These are phyloP conservation scores for Xylaria sp. DNA, from an alignment of 2,329 filamentous ascomycete genomes.

Conservation along the genomic window DNA sequence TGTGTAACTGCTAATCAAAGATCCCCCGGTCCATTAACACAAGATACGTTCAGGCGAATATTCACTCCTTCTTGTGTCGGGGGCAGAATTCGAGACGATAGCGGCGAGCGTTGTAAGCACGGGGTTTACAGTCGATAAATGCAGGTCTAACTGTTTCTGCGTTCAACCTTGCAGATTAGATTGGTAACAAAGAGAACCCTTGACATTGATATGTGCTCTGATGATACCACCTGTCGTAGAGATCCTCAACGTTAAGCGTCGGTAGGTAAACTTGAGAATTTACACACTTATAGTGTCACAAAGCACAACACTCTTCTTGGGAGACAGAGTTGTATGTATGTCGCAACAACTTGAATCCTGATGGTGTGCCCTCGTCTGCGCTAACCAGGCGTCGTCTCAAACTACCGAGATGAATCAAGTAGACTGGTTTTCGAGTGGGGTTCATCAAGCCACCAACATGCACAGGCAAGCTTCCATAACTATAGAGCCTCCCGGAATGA, in stretches of 20 bases:
- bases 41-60: not conserved
- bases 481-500: too few species aligned
- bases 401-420: not conserved
- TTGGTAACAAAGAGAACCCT: too few species aligned
- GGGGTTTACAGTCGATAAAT: not conserved
- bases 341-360: not conserved
- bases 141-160: too few species aligned
- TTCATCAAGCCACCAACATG: not conserved
- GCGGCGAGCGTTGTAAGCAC: too few species aligned
- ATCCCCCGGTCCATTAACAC: not conserved
- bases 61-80: not conserved
- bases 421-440: slow-evolving; percentile 1
- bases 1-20: slow-evolving; percentile 11
- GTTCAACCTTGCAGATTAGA: too few species aligned
- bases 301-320: too few species aligned
- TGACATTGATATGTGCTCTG: too few species aligned
- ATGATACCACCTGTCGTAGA: too few species aligned
- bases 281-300: too few species aligned
- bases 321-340: too few species aligned
- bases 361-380: not conserved
- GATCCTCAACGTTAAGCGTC: too few species aligned
- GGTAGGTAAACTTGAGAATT: too few species aligned
- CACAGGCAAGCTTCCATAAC: not conserved
- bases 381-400: not conserved
- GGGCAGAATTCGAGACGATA: not conserved